Evolutionary conservation across 805 yeast genomes (phyloP), one percentile per base, ranked within the genome.

Genomic region (Torulaspora franciscae): DNA sequence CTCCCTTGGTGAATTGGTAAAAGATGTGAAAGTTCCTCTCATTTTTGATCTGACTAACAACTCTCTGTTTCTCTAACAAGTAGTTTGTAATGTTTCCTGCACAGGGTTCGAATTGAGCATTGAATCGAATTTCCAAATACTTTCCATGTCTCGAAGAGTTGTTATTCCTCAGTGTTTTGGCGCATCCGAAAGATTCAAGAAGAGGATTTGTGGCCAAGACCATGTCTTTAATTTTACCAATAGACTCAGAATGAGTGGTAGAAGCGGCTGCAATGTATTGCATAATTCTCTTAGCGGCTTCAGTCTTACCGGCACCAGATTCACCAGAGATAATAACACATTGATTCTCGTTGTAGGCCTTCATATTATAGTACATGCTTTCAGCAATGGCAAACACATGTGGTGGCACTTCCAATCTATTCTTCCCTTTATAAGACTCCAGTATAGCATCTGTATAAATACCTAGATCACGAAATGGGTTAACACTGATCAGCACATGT

Each of bases 351-450:
- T 85, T 80, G 67, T 93, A 93, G 0, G 95, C 84, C 67, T 90
- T 90, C 81, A 93, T 76, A 65, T 91, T 86, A 69, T 93, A 91
- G 67, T 84, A 93, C 95, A 93, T 89, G 28, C 95, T 71, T 68
- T 93, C 99, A 8, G 99, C 99, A 58, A 93, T 89, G 42, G 98
- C 96, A 67, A 83, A 93, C 25, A 93, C 99, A 68, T 93, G 99
- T 3, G 99, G 99, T 13, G 98, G 95, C 24, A 85, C 96, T 68
- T 93, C 99, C 47, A 93, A 72, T 58, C 99, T 75, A 66, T 93
- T 93, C 65, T 90, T 89, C 50, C 96, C 96, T 65, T 81, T 80
- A 62, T 93, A 93, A 14, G 83, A 72, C 46, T 79, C 77, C 52
- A 91, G 71, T 1, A 81, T 81, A 17, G 80, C 82, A 40, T 80